Evolutionary conservation across 208 protist species (phyloP), one percentile per base, ranked within the genome.

Genomic region (Porcisia deanei): DNA sequence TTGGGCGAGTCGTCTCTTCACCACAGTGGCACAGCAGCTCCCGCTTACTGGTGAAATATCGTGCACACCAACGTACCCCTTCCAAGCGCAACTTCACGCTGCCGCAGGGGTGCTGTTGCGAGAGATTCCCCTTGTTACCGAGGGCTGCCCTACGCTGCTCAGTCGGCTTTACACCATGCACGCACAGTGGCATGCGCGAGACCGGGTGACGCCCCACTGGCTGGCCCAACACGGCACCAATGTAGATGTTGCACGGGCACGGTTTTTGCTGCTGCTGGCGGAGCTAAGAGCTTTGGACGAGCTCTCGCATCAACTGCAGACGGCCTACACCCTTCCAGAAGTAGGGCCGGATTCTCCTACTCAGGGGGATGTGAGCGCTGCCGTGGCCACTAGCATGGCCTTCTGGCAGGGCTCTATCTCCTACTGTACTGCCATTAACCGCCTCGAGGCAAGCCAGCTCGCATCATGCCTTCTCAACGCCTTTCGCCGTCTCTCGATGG

Each of bases 401-500:
- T 65, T 74, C 25, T 82, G 75, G 61, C 66, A 79, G 39, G 75
- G 78, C 53, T 68, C 83, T 14, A 45, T 89, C 7, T 64, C 88
- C 22, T 70, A 81, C 55, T 80, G 80, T 67, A 79, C 73, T 34
- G 87, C 82, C 30, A 49, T 79, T 30, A 84, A 88, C 68, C 81
- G 70, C 39, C 59, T 85, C 22, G 84, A 88, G 43, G 71, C 80
- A 22, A 72, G 81, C 55, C 22, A 61, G 25, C 55, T 94, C 30
- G 83, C 81, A 12, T 78, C 89, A 30, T 81, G 78, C 68, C 76
- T 91, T 0, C 75, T 89, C 49, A 45, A 66, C 52, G 72, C 49
- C 34, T 96, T 91, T 73, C 81, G 86, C 0, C 66, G 55, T 9
- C 80, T 96, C 6, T 80, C 82, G 0, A 90, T 96, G 85, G 76